Evolutionary conservation across 2,329 filamentous ascomycete genomes (phyloP).

Genomic region (Dactylella cylindrospora): DNA sequence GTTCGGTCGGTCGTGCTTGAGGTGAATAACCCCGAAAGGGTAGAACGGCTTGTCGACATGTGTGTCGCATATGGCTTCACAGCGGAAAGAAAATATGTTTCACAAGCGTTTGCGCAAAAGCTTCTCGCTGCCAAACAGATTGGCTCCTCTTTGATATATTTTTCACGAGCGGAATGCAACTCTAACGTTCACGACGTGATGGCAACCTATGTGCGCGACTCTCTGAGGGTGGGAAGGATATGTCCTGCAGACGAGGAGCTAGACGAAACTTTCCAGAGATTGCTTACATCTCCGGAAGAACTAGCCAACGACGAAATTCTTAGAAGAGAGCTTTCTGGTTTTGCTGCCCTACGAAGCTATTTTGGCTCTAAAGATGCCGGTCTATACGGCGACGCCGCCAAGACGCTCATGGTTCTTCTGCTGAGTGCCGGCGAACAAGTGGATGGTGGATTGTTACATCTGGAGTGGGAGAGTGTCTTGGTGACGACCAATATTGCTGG

Average conservation of each 20-base stretch:
- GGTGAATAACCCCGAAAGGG: constrained; percentile 16
- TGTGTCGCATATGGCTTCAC: constrained; percentile 17
- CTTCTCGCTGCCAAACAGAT: constrained; percentile 15
- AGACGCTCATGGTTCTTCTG: constrained; percentile 26
- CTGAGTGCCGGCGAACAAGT: constrained; percentile 34
- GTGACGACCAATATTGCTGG: constrained; percentile 32
- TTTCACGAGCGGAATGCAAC: constrained; percentile 28
- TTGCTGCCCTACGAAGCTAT: constrained; percentile 37
- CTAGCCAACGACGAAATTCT: constrained; percentile 20
- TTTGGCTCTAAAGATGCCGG: constrained; percentile 20
- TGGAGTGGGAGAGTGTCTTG: constrained; percentile 34
- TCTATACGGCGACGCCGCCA: constrained; percentile 19
- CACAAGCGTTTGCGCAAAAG: constrained; percentile 32
- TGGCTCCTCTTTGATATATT: constrained; percentile 31
- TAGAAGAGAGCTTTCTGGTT: constrained; percentile 35
- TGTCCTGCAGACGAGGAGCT: constrained; percentile 20
- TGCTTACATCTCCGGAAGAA: constrained; percentile 23
- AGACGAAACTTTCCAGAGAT: constrained; percentile 16
- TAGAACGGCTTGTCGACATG: constrained; percentile 23
- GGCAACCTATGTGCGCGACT: constrained; percentile 19
- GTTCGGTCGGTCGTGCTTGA: constrained; percentile 24
- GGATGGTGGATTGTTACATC: constrained; percentile 31
- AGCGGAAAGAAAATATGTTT: constrained; percentile 34
- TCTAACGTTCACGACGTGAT: constrained; percentile 33
- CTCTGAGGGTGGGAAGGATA: constrained; percentile 15